These are phyloP conservation scores for Phalaenopsis hybrid DNA, from an alignment of 116 monocot species.

Conservation along the genomic window DNA sequence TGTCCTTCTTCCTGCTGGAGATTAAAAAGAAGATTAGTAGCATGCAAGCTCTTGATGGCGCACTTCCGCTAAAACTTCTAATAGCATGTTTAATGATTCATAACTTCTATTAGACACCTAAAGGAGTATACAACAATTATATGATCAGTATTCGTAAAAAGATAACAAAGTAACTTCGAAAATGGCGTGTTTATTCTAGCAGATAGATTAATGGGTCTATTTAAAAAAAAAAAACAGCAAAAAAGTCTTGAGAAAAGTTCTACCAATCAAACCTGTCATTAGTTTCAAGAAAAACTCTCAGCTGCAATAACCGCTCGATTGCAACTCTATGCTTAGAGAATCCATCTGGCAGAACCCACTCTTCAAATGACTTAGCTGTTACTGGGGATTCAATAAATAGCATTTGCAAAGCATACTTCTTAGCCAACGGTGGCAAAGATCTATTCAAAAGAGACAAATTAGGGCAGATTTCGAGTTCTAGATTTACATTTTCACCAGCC, in stretches of 20 bases:
- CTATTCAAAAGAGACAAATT: conserved; percentile 22
- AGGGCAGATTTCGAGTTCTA: background rate
- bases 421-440: conserved; percentile 87
- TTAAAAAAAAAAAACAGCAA: background rate
- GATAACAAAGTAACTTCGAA: background rate
- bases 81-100: background rate
- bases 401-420: conserved; percentile 93
- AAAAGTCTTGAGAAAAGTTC: background rate
- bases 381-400: conserved; percentile 68
- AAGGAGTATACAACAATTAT: background rate
- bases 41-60: background rate
- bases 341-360: conserved; percentile 81
- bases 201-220: background rate
- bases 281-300: conserved; percentile 78
- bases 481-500: background rate
- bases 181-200: background rate
- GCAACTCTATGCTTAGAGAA: conserved; percentile 89
- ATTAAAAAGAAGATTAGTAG: conserved; percentile 9
- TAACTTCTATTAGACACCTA: background rate
- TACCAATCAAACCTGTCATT: conserved; percentile 49
- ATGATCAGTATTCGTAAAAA: background rate
- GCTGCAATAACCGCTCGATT: conserved; percentile 73
- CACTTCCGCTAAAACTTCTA: background rate
- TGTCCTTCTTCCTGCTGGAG: conserved; percentile 69
- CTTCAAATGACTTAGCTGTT: conserved; percentile 71